phyloP scores from a whole-genome alignment of 495 filamentous ascomycete species.

The Platismatia glauca region DNA sequence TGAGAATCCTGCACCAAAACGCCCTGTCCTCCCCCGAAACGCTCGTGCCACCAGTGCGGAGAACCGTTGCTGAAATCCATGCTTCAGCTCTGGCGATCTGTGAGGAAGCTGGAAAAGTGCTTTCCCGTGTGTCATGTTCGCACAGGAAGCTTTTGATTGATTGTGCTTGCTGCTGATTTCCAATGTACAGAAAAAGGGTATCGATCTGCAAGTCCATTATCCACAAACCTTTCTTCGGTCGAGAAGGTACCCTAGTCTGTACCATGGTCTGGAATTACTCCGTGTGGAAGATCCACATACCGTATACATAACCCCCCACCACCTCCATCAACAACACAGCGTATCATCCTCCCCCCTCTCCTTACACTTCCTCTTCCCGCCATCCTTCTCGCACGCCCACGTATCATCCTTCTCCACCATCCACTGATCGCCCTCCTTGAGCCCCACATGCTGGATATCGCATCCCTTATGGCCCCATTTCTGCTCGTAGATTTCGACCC shows the following conservation, averaged over 20 bases:
- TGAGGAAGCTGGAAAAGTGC: neutral
- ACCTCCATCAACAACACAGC: neutral
- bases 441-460: constrained; percentile 34
- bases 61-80: neutral
- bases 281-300: neutral
- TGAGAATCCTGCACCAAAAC: too few species aligned
- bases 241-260: neutral
- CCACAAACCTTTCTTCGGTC: neutral
- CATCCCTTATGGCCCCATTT: constrained; percentile 54
- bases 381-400: neutral
- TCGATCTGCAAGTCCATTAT: neutral
- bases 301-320: neutral
- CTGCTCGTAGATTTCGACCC: constrained; percentile 40
- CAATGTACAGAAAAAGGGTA: neutral
- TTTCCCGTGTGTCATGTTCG: neutral
- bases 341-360: constrained; percentile 1
- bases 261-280: neutral
- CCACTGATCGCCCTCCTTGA: constrained; percentile 45
- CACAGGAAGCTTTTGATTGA: neutral
- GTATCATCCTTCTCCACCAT: constrained; percentile 33
- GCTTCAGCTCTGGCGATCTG: too few species aligned
- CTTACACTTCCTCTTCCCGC: constrained; percentile 9
- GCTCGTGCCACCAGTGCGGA: too few species aligned
- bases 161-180: neutral
- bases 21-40: too few species aligned